phyloP scores from a whole-genome alignment of 2,329 filamentous ascomycete genomes.

The Trichoderma atrobrunneum region DNA sequence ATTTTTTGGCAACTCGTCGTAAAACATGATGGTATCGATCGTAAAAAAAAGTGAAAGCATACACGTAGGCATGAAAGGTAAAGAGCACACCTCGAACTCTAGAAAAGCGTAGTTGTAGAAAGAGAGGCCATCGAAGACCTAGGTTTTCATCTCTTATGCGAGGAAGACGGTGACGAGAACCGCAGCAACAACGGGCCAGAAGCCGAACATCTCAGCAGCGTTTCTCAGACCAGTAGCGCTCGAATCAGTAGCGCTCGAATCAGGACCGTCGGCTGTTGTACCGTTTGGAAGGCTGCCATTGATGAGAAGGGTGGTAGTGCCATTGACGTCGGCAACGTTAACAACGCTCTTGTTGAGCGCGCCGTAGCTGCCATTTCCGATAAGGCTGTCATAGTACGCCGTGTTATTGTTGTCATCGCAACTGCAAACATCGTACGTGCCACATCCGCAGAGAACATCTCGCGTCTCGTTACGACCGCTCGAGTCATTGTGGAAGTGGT shows the following conservation, averaged over 20 bases:
- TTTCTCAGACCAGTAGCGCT: constrained; percentile 34
- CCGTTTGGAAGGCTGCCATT: constrained; percentile 74
- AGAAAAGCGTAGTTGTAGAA: neutral
- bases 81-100: neutral
- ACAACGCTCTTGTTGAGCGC: constrained; percentile 61
- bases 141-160: constrained; percentile 29
- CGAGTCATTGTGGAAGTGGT: constrained; percentile 49
- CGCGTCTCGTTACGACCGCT: constrained; percentile 40
- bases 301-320: constrained; percentile 59
- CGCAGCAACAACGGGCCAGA: constrained; percentile 49
- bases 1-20: neutral
- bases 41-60: neutral
- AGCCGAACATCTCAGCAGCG: constrained; percentile 42
- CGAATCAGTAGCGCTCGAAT: constrained; percentile 33
- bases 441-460: constrained; percentile 49
- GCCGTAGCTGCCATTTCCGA: constrained; percentile 63
- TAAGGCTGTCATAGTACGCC: constrained; percentile 58
- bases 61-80: neutral
- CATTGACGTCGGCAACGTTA: constrained; percentile 47
- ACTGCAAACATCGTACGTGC: constrained; percentile 50
- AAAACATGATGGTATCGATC: constrained; percentile 11
- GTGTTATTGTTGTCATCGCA: constrained; percentile 66
- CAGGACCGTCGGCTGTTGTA: constrained; percentile 47
- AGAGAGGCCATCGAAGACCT: neutral
- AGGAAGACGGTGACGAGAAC: constrained; percentile 45